Conservation (phyloP, 2,329 filamentous ascomycete species). For the Fusarium sp. region DNA sequence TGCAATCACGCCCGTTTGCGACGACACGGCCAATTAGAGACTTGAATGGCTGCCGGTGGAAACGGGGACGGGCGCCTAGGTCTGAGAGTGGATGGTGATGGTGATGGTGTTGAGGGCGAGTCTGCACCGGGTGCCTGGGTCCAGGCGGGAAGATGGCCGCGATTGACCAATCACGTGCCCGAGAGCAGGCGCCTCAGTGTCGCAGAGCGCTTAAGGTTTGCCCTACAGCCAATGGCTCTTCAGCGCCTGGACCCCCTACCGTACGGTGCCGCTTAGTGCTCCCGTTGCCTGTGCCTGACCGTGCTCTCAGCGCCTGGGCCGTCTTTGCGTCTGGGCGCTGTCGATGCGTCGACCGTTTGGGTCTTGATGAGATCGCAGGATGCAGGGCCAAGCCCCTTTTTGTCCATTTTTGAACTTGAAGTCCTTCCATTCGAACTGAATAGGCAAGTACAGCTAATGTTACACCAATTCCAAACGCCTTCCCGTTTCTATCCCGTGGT, state of each 20-base stretch:
- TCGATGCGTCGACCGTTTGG: not conserved
- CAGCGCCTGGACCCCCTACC: not conserved
- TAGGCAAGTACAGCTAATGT: not conserved
- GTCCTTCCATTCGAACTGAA: not conserved
- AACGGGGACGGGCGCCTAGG: constrained; percentile 31
- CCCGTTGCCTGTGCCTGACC: not conserved
- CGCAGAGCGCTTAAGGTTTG: constrained; percentile 22
- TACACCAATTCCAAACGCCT: not conserved
- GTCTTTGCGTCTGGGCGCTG: not conserved
- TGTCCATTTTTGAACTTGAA: not conserved
- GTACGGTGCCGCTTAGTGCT: not conserved
- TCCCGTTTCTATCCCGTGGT: not conserved
- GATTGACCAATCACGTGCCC: constrained; percentile 17
- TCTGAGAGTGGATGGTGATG: constrained; percentile 8
- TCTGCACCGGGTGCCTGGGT: constrained; percentile 19
- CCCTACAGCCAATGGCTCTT: not conserved
- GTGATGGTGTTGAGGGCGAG: constrained; percentile 12
- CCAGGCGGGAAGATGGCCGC: not conserved
- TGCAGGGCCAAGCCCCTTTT: not conserved
- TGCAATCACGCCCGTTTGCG: not conserved
- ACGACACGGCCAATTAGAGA: constrained; percentile 3
- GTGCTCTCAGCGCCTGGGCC: not conserved
- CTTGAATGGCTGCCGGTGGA: not conserved
- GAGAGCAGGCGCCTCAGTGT: constrained; percentile 12
- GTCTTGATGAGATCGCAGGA: not conserved